phyloP scores from a whole-genome alignment of 2,329 filamentous ascomycete species.

The Fusarium ambrosium region DNA sequence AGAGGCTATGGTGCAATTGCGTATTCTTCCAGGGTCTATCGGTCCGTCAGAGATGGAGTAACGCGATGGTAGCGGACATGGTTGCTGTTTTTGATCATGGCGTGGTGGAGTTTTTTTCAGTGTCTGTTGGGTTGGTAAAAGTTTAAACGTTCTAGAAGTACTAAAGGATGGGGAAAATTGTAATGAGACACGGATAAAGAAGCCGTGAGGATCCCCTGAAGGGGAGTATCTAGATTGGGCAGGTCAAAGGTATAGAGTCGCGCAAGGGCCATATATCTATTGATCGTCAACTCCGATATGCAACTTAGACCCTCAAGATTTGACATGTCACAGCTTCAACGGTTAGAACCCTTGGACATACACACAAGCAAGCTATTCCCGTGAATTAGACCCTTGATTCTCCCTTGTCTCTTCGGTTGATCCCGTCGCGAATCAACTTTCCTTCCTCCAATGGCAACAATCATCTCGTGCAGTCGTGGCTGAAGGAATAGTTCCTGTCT shows the following conservation, averaged over 20 bases:
- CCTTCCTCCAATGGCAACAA: not conserved
- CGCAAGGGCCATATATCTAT: not conserved
- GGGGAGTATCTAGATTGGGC: not conserved
- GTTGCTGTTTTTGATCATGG: conserved; percentile 36
- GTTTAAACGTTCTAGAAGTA: not conserved
- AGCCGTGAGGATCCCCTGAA: not conserved
- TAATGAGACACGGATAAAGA: not conserved
- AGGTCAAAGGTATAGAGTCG: not conserved
- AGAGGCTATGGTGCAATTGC: conserved; percentile 33
- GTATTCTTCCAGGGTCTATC: conserved; percentile 18
- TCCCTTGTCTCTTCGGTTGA: not conserved
- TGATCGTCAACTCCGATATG: not conserved
- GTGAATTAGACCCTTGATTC: not conserved
- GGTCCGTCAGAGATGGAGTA: conserved; percentile 14
- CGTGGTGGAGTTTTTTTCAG: conserved; percentile 8
- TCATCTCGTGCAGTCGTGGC: not conserved
- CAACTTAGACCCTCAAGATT: not conserved
- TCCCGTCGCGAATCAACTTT: not conserved
- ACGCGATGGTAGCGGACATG: conserved; percentile 2
- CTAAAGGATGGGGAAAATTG: not conserved
- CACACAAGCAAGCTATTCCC: not conserved
- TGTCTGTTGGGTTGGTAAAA: not conserved
- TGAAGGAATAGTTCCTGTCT: not conserved
- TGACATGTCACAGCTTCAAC: not conserved
- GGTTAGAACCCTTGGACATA: not conserved